Conservation (phyloP, 75 land plant genomes). For the Cunninghamia lanceolata region DNA sequence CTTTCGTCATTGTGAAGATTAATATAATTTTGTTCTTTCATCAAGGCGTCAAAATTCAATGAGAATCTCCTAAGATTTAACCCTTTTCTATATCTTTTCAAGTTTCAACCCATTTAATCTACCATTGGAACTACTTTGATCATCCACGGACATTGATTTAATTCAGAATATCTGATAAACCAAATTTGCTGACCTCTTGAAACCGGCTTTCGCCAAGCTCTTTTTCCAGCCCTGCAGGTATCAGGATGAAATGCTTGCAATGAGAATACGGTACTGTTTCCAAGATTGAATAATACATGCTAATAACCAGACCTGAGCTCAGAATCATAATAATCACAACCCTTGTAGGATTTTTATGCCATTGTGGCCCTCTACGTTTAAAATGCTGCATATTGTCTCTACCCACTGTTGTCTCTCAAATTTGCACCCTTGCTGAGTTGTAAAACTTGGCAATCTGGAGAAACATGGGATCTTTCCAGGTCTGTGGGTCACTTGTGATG, state of each 20-base stretch:
- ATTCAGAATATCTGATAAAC: not conserved
- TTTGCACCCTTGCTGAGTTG: too few species aligned
- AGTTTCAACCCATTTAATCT: not conserved
- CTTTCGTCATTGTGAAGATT: not conserved
- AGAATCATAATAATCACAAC: constrained; percentile 45
- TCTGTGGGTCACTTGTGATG: too few species aligned
- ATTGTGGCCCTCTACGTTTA: constrained; percentile 41
- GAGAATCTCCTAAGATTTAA: not conserved
- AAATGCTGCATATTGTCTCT: constrained; percentile 60
- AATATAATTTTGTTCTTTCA: not conserved
- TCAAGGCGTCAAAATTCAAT: constrained; percentile 13
- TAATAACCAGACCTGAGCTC: constrained; percentile 35
- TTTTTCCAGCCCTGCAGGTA: constrained; percentile 56
- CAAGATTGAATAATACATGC: constrained; percentile 64
- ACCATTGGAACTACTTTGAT: not conserved
- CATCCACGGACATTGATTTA: not conserved
- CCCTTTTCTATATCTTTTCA: not conserved
- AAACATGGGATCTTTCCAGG: too few species aligned
- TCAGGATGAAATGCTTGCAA: constrained; percentile 79
- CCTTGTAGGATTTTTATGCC: constrained; percentile 47
- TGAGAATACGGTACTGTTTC: constrained; percentile 93
- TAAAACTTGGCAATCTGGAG: too few species aligned
- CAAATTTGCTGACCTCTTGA: constrained; percentile 24
- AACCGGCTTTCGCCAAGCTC: constrained; percentile 72
- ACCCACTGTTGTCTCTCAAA: too few species aligned